These are phyloP conservation scores for Scytalidium lignicola DNA, from an alignment of 2,329 filamentous ascomycete genomes.

Conservation along the genomic window DNA sequence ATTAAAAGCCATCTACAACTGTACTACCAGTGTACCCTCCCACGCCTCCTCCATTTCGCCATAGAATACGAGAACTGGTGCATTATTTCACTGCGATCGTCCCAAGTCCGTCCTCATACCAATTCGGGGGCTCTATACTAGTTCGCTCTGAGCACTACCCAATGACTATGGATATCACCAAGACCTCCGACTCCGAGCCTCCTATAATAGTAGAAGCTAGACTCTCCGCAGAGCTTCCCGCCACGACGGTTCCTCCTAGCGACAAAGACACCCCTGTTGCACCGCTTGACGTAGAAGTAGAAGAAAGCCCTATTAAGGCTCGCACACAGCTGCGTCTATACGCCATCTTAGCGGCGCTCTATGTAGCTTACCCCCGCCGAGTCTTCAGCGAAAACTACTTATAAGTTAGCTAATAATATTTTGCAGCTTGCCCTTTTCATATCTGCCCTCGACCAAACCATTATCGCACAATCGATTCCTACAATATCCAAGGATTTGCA, in stretches of 20 bases:
- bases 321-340: conserved; percentile 22
- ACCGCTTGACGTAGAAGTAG: conserved; percentile 11
- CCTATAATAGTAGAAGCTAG: not conserved
- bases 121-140: too few relatives aligned
- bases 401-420: not conserved
- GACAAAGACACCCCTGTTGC: conserved; percentile 5
- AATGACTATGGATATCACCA: not conserved
- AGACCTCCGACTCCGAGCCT: not conserved
- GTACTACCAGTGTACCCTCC: too few relatives aligned
- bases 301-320: conserved; percentile 13
- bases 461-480: conserved; percentile 34
- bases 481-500: conserved; percentile 33
- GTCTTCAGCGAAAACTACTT: not conserved
- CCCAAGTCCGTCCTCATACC: too few relatives aligned
- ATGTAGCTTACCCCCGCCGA: conserved; percentile 10
- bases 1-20: too few relatives aligned
- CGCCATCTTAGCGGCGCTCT: conserved; percentile 19
- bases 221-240: conserved; percentile 1
- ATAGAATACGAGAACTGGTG: too few relatives aligned
- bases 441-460: conserved; percentile 28
- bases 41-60: too few relatives aligned
- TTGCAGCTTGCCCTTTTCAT: conserved; percentile 10
- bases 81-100: too few relatives aligned
- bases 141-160: too few relatives aligned
- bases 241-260: not conserved